Conservation (phyloP, 805 yeast genomes). For the Sporopachydermia lactativora region DNA sequence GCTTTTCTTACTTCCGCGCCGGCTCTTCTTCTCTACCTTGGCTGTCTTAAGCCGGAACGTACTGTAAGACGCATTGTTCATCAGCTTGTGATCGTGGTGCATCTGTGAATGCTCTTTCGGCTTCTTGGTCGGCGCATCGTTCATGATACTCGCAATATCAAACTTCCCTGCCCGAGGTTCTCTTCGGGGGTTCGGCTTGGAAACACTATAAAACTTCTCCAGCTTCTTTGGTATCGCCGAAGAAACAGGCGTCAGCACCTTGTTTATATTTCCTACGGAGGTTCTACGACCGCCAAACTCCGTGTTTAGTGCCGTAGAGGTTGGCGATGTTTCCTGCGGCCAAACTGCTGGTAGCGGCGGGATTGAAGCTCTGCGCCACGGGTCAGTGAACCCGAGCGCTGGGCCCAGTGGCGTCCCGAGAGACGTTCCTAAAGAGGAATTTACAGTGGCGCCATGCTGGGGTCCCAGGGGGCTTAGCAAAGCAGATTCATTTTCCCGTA, state of each 20-base stretch:
- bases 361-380: too few species aligned
- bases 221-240: constrained; percentile 1
- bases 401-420: too few species aligned
- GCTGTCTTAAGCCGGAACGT: neutral
- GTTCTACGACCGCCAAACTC: too few species aligned
- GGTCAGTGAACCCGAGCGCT: too few species aligned
- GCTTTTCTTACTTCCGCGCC: too few species aligned
- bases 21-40: constrained; percentile 1
- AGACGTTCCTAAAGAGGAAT: too few species aligned
- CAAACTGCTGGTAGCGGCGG: too few species aligned
- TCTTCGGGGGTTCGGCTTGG: neutral
- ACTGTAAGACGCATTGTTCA: neutral
- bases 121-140: neutral
- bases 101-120: neutral
- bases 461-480: too few species aligned
- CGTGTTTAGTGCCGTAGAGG: too few species aligned
- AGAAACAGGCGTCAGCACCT: neutral
- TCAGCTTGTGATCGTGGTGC: neutral
- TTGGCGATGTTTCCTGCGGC: too few species aligned
- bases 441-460: too few species aligned
- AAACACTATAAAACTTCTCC: neutral
- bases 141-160: neutral
- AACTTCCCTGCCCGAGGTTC: neutral
- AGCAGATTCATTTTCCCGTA: too few species aligned
- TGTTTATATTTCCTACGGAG: neutral